Evolutionary conservation across 2,329 filamentous ascomycete genomes (phyloP), one percentile per base, ranked within the genome.

Genomic region (Monilinia aucupariae): DNA sequence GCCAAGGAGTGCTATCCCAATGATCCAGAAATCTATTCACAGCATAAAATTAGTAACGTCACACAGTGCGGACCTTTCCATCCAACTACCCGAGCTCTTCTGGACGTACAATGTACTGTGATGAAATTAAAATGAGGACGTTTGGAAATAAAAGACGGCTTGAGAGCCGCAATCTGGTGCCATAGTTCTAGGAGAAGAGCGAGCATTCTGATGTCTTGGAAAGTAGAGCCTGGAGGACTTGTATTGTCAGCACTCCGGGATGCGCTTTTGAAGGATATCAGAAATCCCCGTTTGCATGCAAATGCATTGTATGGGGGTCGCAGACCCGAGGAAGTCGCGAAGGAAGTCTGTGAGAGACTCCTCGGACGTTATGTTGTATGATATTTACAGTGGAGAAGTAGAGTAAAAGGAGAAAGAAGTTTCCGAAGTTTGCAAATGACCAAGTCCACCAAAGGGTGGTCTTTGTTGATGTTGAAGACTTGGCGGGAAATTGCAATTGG

Each of bases 81-180:
- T 25, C 22, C 22, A 4, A 20, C 20, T 20, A 47, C 25, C 3
- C 9, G 60, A 41, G 53, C 27, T 22, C 30, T n/a, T 25, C 17
- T 34, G 15, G 30, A 79, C 85, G 75, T 77, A 90, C 88, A 96
- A 72, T 96, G 91, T 20, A 85, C 80, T 1, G 87, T 86, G 65
- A 94, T 92, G 74, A 93, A 96, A 77, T 90, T 92, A 76, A 92
- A 88, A 68, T 86, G 84, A 20, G 85, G 87, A 69, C 82, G 80
- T 71, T 81, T 84, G 60, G 81, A 81, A 34, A 85, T 69, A 66
- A 87, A 85, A 20, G 82, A 78, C 3, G 83, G 84, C 71, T 82
- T 83, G 66, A 83, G 70, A 64, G 78, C 74, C 74, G 76, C 78
- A 65, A 84, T 63, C 69, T 81, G 77, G 45, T 72, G 73, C 76